Conservation (phyloP, 2,329 filamentous ascomycete genomes). For the Lomentospora prolificans region DNA sequence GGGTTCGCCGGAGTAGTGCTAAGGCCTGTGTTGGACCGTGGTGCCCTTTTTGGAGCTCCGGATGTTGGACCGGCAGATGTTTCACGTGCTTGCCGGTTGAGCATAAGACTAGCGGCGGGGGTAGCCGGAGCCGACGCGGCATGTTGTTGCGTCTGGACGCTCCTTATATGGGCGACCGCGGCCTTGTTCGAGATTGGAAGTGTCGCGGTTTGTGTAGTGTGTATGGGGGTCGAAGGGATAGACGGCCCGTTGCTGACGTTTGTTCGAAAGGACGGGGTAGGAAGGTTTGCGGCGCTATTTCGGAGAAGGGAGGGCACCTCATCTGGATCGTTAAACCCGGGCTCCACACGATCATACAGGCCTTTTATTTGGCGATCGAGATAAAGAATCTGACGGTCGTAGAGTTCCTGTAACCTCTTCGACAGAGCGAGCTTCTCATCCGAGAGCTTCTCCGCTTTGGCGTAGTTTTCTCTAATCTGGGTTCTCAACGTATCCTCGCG, state of each 20-base stretch:
- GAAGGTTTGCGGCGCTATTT: slow-evolving; percentile 40
- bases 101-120: slow-evolving; percentile 50
- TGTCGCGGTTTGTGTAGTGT: slow-evolving; percentile 22
- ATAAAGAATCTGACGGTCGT: slow-evolving; percentile 53
- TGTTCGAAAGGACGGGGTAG: slow-evolving; percentile 27
- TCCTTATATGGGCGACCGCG: slow-evolving; percentile 37
- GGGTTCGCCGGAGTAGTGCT: slow-evolving; percentile 40
- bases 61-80: slow-evolving; percentile 46
- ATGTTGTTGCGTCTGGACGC: slow-evolving; percentile 38
- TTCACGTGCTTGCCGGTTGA: slow-evolving; percentile 46
- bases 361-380: slow-evolving; percentile 55
- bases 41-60: slow-evolving; percentile 39
- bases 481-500: slow-evolving; percentile 62
- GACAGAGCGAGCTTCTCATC: slow-evolving; percentile 65
- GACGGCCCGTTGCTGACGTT: slow-evolving; percentile 15
- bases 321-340: slow-evolving; percentile 51
- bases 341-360: slow-evolving; percentile 51
- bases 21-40: slow-evolving; percentile 36
- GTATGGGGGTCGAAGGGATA: slow-evolving; percentile 11
- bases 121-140: slow-evolving; percentile 50
- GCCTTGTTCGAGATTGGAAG: slow-evolving; percentile 32
- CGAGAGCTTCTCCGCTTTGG: slow-evolving; percentile 59
- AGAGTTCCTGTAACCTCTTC: slow-evolving; percentile 49
- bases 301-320: slow-evolving; percentile 54
- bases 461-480: slow-evolving; percentile 58